A percentile compares a stretch with the other conserved stretches of the same genome.
Conservation (phyloP, 73 alveolate genomes). For the Paramecium sonneborni region DNA sequence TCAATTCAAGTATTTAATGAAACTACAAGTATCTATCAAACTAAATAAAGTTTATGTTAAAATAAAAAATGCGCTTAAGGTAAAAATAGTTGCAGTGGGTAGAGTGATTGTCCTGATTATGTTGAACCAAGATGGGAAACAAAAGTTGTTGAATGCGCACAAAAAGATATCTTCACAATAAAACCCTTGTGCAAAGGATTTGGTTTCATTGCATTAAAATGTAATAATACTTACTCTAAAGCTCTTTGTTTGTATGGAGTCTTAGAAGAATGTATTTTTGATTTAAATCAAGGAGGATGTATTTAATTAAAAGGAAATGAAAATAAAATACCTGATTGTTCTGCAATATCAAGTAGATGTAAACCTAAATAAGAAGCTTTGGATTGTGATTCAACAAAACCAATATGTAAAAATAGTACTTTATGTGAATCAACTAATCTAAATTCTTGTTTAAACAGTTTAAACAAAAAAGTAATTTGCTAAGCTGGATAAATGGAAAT, state of each 20-base stretch:
- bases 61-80: too few species aligned
- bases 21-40: too few species aligned
- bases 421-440: too few species aligned
- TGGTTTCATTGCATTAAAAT: background rate
- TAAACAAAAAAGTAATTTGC: background rate
- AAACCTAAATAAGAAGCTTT: too few species aligned
- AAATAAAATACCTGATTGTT: background rate
- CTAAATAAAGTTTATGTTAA: too few species aligned
- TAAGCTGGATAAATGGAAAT: background rate
- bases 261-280: background rate
- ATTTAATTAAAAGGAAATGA: background rate
- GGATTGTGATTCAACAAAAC: background rate
- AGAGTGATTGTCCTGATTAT: too few species aligned
- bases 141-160: too few species aligned
- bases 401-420: too few species aligned
- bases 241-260: constrained; percentile 3
- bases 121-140: too few species aligned
- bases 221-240: background rate
- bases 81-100: too few species aligned
- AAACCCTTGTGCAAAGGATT: background rate
- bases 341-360: background rate
- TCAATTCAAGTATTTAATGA: too few species aligned
- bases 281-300: constrained; percentile 38
- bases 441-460: background rate
- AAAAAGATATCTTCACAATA: background rate